These are phyloP conservation scores for Sicyos baderoa DNA, from an alignment of 306 rosid species.

Conservation along the genomic window DNA sequence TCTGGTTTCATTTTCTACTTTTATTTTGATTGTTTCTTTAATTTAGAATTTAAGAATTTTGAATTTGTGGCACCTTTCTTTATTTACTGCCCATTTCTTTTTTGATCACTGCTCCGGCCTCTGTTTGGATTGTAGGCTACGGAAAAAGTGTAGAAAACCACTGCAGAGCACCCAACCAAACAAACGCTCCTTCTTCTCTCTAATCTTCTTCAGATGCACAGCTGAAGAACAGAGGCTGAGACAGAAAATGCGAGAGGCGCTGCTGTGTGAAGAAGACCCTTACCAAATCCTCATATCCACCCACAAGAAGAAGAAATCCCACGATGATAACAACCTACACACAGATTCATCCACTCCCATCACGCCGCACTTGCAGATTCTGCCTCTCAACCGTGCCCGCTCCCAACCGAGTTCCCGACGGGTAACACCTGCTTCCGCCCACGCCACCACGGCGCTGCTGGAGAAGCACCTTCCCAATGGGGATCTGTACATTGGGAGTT, in stretches of 20 bases:
- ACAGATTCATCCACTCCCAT: not conserved
- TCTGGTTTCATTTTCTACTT: too few relatives aligned
- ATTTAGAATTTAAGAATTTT: too few relatives aligned
- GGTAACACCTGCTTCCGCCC: constrained; percentile 35
- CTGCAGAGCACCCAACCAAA: too few relatives aligned
- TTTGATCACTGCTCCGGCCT: too few relatives aligned
- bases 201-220: constrained; percentile 19
- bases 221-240: not conserved
- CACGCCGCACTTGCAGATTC: constrained; percentile 21
- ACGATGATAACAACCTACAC: constrained; percentile 23
- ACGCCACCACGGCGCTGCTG: constrained; percentile 6
- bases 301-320: constrained; percentile 45
- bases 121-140: too few relatives aligned
- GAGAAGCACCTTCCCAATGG: constrained; percentile 62
- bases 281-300: constrained; percentile 23
- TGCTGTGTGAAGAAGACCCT: constrained; percentile 29
- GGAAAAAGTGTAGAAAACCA: too few relatives aligned
- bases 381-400: constrained; percentile 34
- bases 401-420: constrained; percentile 56
- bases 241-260: constrained; percentile 62
- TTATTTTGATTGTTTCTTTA: too few relatives aligned
- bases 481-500: constrained; percentile 77
- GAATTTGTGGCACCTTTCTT: too few relatives aligned
- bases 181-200: not conserved
- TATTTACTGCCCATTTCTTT: too few relatives aligned